phyloP scores from a whole-genome alignment of 2,329 filamentous ascomycete genomes.

The Pseudogymnoascus verrucosus region DNA sequence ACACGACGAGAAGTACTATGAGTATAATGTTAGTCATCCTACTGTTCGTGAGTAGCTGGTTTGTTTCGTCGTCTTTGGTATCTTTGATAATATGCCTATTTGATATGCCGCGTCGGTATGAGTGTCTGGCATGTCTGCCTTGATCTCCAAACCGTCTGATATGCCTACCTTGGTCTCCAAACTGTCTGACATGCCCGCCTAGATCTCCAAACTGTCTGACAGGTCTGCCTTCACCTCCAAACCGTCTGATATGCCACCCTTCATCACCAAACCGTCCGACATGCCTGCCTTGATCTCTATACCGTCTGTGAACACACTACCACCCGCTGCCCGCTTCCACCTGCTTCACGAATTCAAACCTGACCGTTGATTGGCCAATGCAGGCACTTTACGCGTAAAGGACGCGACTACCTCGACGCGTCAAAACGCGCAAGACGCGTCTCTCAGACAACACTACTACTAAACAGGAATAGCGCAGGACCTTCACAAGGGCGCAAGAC shows the following conservation, averaged over 20 bases:
- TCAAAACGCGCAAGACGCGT: not conserved
- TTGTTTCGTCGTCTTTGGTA: not conserved
- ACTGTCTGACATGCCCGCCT: too few species aligned
- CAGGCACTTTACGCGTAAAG: not conserved
- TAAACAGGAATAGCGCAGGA: not conserved
- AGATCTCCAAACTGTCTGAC: too few species aligned
- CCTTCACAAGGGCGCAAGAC: not conserved
- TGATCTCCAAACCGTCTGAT: not conserved
- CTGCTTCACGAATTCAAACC: slow-evolving; percentile 16
- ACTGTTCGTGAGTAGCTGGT: not conserved
- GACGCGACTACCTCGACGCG: not conserved
- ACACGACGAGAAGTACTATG: not conserved
- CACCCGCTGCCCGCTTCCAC: slow-evolving; percentile 32
- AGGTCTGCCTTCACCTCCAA: not conserved
- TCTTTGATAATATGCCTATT: not conserved
- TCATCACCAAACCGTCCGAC: not conserved
- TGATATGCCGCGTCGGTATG: not conserved
- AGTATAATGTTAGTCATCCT: not conserved
- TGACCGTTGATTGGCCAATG: slow-evolving; percentile 9
- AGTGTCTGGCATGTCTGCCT: not conserved
- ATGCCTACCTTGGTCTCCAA: not conserved
- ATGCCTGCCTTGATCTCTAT: not conserved
- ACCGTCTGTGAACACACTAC: slow-evolving; percentile 30
- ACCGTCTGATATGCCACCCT: not conserved
- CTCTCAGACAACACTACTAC: not conserved